Conservation (phyloP, 2,329 filamentous ascomycete species). For the Colletotrichum destructivum region DNA sequence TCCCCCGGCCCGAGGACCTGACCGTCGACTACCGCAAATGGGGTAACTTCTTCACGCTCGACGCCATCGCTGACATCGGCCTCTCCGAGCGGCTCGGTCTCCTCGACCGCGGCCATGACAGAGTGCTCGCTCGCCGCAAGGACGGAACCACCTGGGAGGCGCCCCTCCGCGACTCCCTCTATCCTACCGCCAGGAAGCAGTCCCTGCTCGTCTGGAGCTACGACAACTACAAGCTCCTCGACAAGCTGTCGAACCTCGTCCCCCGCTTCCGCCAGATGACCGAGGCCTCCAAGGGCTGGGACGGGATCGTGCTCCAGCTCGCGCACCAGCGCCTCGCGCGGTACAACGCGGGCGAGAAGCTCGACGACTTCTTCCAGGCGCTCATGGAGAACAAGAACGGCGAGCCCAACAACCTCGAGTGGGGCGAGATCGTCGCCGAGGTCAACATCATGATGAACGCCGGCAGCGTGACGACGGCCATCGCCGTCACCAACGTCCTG, state of each 20-base stretch:
- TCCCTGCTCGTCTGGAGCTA: constrained; percentile 66
- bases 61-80: constrained; percentile 71
- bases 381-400: constrained; percentile 64
- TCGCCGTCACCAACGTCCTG: constrained; percentile 67
- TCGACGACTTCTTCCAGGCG: constrained; percentile 72
- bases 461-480: constrained; percentile 64
- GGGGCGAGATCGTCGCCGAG: constrained; percentile 72
- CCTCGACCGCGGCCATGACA: constrained; percentile 64
- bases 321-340: constrained; percentile 47
- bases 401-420: constrained; percentile 62
- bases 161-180: constrained; percentile 65
- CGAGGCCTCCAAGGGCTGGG: constrained; percentile 58
- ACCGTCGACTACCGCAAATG: constrained; percentile 66
- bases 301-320: constrained; percentile 58
- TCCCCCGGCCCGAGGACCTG: constrained; percentile 54
- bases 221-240: constrained; percentile 64
- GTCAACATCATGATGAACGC: constrained; percentile 68
- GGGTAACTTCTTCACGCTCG: constrained; percentile 70
- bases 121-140: constrained; percentile 57
- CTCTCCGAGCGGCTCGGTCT: constrained; percentile 66
- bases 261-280: constrained; percentile 59
- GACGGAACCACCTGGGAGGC: constrained; percentile 63
- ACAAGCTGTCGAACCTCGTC: constrained; percentile 62
- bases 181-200: constrained; percentile 65
- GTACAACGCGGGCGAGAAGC: constrained; percentile 66